Conservation (phyloP, 2,329 filamentous ascomycete genomes). For the Claviceps africana region DNA sequence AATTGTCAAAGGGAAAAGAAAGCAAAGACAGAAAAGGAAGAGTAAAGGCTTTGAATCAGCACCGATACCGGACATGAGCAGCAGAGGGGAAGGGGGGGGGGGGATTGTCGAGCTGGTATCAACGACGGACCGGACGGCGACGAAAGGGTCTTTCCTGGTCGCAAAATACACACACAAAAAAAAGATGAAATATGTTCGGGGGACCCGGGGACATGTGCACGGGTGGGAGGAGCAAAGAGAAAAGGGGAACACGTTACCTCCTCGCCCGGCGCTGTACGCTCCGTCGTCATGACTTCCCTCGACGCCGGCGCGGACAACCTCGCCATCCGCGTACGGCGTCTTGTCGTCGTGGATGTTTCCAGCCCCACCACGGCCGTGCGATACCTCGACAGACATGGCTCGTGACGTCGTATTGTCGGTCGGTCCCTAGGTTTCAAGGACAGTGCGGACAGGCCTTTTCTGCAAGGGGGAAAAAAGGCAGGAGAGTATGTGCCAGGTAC, state of each 20-base stretch:
- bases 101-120: no score
- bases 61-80: not conserved
- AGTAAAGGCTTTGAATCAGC: not conserved
- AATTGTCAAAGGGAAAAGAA: not conserved
- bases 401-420: not conserved
- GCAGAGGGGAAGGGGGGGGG: no score
- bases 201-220: not conserved
- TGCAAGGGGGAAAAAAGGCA: no score
- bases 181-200: no score
- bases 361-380: conserved; percentile 46
- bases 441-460: not conserved
- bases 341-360: conserved; percentile 47
- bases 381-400: conserved; percentile 32
- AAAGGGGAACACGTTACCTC: conserved; percentile 28
- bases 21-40: not conserved
- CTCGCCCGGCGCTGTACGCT: conserved; percentile 43
- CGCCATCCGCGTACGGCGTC: conserved; percentile 47
- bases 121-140: no score
- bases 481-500: no score
- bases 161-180: no score
- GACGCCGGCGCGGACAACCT: conserved; percentile 41
- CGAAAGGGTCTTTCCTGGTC: no score
- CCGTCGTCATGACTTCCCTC: conserved; percentile 44
- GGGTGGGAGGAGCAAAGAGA: not conserved
- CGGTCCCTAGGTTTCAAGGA: not conserved